These are phyloP conservation scores for Aurinia saxatilis DNA, from an alignment of 345 rosid genomes.

Conservation along the genomic window DNA sequence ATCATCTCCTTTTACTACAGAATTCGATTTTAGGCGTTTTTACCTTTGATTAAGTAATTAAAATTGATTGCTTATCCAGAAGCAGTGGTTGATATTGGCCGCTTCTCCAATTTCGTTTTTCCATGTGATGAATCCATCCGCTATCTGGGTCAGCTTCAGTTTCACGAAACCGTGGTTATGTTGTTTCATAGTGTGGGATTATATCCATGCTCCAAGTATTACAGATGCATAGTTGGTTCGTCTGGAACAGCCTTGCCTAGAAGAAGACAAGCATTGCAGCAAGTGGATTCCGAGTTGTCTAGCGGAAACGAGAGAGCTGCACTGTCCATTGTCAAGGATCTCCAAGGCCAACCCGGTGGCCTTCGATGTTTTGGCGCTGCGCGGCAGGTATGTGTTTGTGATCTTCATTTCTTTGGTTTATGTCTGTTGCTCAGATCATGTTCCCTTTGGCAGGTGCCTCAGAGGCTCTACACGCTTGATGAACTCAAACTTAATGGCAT, in stretches of 20 bases:
- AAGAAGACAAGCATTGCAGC: conserved; percentile 43
- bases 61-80: too few species aligned
- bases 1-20: too few species aligned
- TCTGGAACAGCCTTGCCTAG: conserved; percentile 36
- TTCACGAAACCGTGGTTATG: conserved; percentile 27
- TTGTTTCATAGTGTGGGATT: conserved; percentile 26
- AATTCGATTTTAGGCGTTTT: too few species aligned
- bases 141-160: neutral
- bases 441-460: conserved; percentile 46
- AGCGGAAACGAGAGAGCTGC: conserved; percentile 81
- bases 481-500: conserved; percentile 83
- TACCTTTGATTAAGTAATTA: too few species aligned
- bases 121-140: neutral
- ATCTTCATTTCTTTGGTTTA: too few species aligned
- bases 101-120: neutral
- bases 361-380: conserved; percentile 74
- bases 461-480: conserved; percentile 76
- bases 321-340: conserved; percentile 53
- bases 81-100: too few species aligned
- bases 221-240: conserved; percentile 32
- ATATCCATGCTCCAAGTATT: conserved; percentile 19
- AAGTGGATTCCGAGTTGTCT: conserved; percentile 58
- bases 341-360: conserved; percentile 74
- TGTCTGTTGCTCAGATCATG: too few species aligned
- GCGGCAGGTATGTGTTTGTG: conserved; percentile 47